Conservation (phyloP, 495 filamentous ascomycete genomes). For the Penicillium goetzii region DNA sequence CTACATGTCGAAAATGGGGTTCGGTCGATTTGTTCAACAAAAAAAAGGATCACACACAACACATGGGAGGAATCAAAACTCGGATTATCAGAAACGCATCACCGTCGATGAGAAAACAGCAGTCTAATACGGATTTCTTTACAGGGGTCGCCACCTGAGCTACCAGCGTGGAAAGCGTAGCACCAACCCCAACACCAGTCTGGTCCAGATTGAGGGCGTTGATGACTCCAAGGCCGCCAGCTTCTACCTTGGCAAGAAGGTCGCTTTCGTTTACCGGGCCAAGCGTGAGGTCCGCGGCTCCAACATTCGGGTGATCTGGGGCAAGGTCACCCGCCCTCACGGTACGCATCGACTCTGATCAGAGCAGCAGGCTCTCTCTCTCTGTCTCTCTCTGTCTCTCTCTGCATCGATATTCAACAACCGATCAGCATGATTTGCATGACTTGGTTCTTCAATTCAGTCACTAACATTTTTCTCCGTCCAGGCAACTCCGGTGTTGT, state of each 20-base stretch:
- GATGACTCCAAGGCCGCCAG: slow-evolving; percentile 82
- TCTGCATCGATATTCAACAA: neutral
- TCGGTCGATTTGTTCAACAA: neutral
- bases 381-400: neutral
- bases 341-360: slow-evolving; percentile 58
- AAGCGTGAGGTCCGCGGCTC: slow-evolving; percentile 89
- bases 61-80: slow-evolving; percentile 8
- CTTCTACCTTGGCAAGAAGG: slow-evolving; percentile 94
- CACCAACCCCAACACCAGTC: slow-evolving; percentile 80
- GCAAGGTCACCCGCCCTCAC: slow-evolving; percentile 94
- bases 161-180: slow-evolving; percentile 88
- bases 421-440: neutral
- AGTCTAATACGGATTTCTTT: slow-evolving; percentile 43
- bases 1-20: slow-evolving; percentile 20
- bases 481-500: slow-evolving; percentile 95
- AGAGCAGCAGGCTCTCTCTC: neutral
- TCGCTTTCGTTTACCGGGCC: slow-evolving; percentile 96
- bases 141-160: slow-evolving; percentile 88
- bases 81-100: slow-evolving; percentile 12
- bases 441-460: neutral
- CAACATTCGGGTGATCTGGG: slow-evolving; percentile 99
- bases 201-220: slow-evolving; percentile 98
- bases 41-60: slow-evolving; percentile 6
- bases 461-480: slow-evolving; percentile 18
- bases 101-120: slow-evolving; percentile 28